These are phyloP conservation scores for Cyclostephanos tholiformis DNA, from an alignment of 108 stramenopile species.

Conservation along the genomic window DNA sequence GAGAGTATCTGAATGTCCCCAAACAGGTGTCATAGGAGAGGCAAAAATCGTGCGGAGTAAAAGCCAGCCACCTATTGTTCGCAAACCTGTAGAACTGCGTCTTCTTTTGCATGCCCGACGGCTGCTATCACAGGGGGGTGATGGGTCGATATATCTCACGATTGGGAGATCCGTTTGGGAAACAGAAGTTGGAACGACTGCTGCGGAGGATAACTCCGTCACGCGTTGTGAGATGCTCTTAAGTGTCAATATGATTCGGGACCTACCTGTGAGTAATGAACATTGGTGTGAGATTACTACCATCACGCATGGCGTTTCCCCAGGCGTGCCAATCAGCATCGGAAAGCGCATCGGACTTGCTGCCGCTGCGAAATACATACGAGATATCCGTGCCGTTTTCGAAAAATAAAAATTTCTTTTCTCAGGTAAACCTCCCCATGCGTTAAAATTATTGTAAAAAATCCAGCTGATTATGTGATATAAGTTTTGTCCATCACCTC, in stretches of 20 bases:
- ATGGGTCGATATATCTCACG: constrained; percentile 39
- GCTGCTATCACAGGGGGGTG: constrained; percentile 22
- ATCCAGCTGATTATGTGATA: background rate
- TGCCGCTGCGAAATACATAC: constrained; percentile 47
- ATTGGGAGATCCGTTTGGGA: constrained; percentile 58
- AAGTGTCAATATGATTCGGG: constrained; percentile 49
- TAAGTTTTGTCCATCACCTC: too few species aligned
- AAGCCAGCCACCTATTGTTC: constrained; percentile 40
- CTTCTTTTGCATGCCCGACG: constrained; percentile 46
- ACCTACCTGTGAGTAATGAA: constrained; percentile 17
- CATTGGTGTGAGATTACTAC: constrained; percentile 47
- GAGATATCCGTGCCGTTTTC: constrained; percentile 60
- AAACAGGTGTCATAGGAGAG: constrained; percentile 41
- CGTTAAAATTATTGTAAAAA: background rate
- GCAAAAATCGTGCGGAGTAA: constrained; percentile 44
- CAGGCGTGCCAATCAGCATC: constrained; percentile 47
- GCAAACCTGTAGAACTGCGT: constrained; percentile 45
- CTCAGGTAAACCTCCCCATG: too few species aligned
- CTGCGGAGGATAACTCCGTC: constrained; percentile 22
- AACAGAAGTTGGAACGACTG: constrained; percentile 34
- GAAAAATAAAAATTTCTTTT: constrained; percentile 17
- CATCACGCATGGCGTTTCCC: constrained; percentile 47
- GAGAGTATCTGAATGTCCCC: constrained; percentile 31
- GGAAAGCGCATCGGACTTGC: constrained; percentile 41
- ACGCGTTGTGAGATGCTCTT: constrained; percentile 55